A percentile compares a stretch with the other conserved stretches of the same genome.
Conservation (phyloP, 441 rosid genomes). For the Sinapis alba region DNA sequence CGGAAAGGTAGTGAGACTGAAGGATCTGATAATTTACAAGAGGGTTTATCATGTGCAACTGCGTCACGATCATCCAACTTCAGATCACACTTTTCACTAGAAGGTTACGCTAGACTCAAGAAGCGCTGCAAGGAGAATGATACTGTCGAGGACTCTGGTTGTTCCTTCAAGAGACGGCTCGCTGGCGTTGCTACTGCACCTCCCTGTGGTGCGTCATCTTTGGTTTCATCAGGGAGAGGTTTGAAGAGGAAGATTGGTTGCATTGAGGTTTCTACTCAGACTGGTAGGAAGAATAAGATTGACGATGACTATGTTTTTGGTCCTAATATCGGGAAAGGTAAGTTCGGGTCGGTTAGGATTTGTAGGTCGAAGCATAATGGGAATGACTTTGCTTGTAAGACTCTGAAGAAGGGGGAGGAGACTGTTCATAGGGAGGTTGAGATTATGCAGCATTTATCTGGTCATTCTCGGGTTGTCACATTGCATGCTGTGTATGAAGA, state of each 20-base stretch:
- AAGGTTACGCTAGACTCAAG: conserved; percentile 73
- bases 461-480: conserved; percentile 93
- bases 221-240: conserved; percentile 79
- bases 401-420: conserved; percentile 86
- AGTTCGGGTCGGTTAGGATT: conserved; percentile 85
- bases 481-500: conserved; percentile 88
- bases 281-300: conserved; percentile 84
- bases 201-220: conserved; percentile 82
- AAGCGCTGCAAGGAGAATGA: conserved; percentile 83
- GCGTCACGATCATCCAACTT: conserved; percentile 50
- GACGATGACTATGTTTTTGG: conserved; percentile 73
- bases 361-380: conserved; percentile 66
- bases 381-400: conserved; percentile 80
- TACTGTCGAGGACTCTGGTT: conserved; percentile 50
- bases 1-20: conserved; percentile 87
- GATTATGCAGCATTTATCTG: conserved; percentile 97
- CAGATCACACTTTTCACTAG: conserved; percentile 75
- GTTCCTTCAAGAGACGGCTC: conserved; percentile 71
- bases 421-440: conserved; percentile 92
- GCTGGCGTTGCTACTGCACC: conserved; percentile 95
- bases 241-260: conserved; percentile 98
- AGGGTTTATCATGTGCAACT: conserved; percentile 30
- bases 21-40: conserved; percentile 39
- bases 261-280: conserved; percentile 76
- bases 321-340: conserved; percentile 71